Evolutionary conservation across 768 basidiomycete species (phyloP).

Genomic region (Macrolepiota albuminosa): DNA sequence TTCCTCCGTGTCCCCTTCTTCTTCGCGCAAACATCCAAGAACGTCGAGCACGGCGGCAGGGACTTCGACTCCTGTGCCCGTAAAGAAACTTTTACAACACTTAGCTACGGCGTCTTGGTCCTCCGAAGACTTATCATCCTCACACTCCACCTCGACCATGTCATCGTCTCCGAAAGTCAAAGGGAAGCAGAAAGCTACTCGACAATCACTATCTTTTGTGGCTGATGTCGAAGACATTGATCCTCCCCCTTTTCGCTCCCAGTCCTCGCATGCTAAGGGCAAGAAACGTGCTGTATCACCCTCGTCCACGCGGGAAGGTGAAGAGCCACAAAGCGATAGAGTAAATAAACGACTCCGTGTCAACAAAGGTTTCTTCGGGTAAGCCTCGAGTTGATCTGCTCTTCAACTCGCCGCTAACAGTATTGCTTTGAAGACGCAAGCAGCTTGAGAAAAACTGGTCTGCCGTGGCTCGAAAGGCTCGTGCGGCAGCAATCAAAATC

Average conservation of each 20-base stretch:
- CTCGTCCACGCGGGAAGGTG: background rate
- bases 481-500: slow-evolving; percentile 31
- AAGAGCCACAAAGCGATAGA: background rate
- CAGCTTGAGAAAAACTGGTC: slow-evolving; percentile 32
- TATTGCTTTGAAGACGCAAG: slow-evolving; percentile 15
- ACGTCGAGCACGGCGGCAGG: background rate
- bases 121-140: background rate
- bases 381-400: background rate
- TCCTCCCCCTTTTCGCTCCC: background rate
- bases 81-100: background rate
- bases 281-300: slow-evolving; percentile 5
- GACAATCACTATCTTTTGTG: background rate
- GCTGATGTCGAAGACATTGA: background rate
- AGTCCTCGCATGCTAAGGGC: background rate
- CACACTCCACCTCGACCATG: background rate
- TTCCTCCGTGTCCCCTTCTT: background rate
- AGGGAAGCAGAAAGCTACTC: slow-evolving; percentile 1
- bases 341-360: background rate
- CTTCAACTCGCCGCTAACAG: background rate
- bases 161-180: background rate
- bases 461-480: slow-evolving; percentile 16
- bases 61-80: background rate
- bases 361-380: background rate
- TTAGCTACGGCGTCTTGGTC: background rate
- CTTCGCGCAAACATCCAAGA: background rate